Evolutionary conservation across 2,329 filamentous ascomycete species (phyloP).

Genomic region (Myriosclerotinia duriaeana): DNA sequence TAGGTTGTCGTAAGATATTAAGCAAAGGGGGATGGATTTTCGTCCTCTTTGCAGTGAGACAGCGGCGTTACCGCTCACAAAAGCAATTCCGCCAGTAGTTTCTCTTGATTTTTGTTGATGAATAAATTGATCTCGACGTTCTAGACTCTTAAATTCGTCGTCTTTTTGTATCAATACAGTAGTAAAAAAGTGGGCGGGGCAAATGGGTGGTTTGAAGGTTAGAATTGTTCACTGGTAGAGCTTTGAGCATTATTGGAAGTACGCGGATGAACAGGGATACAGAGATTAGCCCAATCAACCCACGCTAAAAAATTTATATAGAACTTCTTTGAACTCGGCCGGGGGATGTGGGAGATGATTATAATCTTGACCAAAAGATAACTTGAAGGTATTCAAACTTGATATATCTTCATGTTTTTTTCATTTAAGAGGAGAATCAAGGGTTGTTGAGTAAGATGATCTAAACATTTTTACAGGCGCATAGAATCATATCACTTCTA

Average conservation of each 20-base stretch:
- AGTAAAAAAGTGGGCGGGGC: conserved; percentile 24
- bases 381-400: conserved; percentile 5
- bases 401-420: conserved; percentile 8
- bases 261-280: conserved; percentile 23
- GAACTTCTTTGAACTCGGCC: conserved; percentile 19
- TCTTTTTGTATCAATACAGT: conserved; percentile 16
- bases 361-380: not conserved
- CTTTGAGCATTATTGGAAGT: conserved; percentile 1
- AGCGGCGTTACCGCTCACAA: conserved; percentile 25
- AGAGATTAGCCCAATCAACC: not conserved
- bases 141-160: conserved; percentile 9
- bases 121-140: conserved; percentile 3
- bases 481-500: conserved; percentile 37
- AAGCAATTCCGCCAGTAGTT: conserved; percentile 22
- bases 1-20: conserved; percentile 27
- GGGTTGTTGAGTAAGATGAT: conserved; percentile 38
- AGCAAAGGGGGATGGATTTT: conserved; percentile 32
- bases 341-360: conserved; percentile 18
- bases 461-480: conserved; percentile 42
- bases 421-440: conserved; percentile 21
- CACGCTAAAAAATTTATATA: conserved; percentile 24
- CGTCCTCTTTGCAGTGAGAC: conserved; percentile 18
- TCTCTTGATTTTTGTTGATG: conserved; percentile 9
- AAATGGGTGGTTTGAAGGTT: conserved; percentile 21
- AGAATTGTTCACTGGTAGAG: conserved; percentile 22